These are phyloP conservation scores for Linnemannia zychae DNA, from an alignment of 192 early-diverging fungal genomes.

Conservation along the genomic window DNA sequence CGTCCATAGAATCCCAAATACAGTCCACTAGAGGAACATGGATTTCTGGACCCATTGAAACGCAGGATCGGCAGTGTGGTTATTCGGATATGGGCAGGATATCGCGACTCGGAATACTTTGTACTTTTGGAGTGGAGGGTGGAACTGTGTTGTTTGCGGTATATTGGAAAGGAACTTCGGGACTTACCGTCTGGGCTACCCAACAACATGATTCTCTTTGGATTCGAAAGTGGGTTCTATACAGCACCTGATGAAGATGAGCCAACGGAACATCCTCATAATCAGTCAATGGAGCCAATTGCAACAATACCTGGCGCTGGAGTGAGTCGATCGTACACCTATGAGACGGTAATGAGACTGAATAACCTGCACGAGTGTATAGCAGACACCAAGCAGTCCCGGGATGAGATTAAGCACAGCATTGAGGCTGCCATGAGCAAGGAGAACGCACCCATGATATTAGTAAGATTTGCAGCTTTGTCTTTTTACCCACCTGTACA, in stretches of 20 bases:
- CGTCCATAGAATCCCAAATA: slow-evolving; percentile 44
- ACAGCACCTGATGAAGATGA: slow-evolving; percentile 62
- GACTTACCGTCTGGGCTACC: slow-evolving; percentile 47
- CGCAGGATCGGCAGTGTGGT: slow-evolving; percentile 23
- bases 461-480: slow-evolving; percentile 16
- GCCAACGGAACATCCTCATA: slow-evolving; percentile 19
- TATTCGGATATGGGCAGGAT: slow-evolving; percentile 43
- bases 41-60: slow-evolving; percentile 21
- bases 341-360: slow-evolving; percentile 63
- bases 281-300: background rate
- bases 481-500: background rate
- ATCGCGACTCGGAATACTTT: slow-evolving; percentile 26
- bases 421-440: slow-evolving; percentile 55
- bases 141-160: slow-evolving; percentile 57
- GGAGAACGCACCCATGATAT: slow-evolving; percentile 54
- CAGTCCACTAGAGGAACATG: slow-evolving; percentile 36
- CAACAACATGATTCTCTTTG: slow-evolving; percentile 62
- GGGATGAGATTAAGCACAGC: slow-evolving; percentile 58
- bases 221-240: slow-evolving; percentile 63
- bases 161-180: slow-evolving; percentile 60
- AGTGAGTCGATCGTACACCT: slow-evolving; percentile 66
- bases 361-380: slow-evolving; percentile 60
- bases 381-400: slow-evolving; percentile 57
- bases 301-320: slow-evolving; percentile 2
- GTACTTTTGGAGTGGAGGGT: slow-evolving; percentile 65